Evolutionary conservation across 345 rosid genomes (phyloP).

Genomic region (Arabis hirsuta): DNA sequence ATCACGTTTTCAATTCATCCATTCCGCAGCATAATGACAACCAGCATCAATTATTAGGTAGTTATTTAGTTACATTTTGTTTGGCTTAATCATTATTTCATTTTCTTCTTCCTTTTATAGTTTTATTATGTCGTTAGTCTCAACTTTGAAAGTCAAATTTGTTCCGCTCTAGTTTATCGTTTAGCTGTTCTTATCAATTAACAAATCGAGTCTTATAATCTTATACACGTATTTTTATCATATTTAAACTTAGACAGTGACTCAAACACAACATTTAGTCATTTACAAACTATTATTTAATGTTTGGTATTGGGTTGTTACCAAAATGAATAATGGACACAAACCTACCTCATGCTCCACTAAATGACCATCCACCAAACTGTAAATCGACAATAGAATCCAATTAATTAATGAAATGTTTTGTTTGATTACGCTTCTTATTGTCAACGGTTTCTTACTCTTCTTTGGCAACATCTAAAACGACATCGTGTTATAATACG

Average conservation of each 20-base stretch:
- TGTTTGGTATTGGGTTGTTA: conserved; percentile 4
- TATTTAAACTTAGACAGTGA: background rate
- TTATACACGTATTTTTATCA: conserved; percentile 3
- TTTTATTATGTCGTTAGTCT: too few relatives aligned
- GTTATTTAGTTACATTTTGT: too few relatives aligned
- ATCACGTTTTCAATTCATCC: too few relatives aligned
- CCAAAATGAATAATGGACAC: background rate
- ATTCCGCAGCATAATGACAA: too few relatives aligned
- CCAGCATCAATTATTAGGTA: too few relatives aligned
- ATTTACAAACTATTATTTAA: background rate
- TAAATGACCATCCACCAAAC: conserved; percentile 19
- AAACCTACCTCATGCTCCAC: conserved; percentile 11
- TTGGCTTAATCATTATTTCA: too few relatives aligned
- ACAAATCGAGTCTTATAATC: background rate
- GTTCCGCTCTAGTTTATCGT: background rate
- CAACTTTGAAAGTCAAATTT: background rate
- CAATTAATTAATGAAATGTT: background rate
- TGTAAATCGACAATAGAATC: background rate
- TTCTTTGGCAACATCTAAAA: background rate
- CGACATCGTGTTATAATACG: background rate
- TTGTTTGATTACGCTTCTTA: background rate
- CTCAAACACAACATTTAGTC: background rate
- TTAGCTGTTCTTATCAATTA: conserved; percentile 14
- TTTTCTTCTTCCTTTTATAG: too few relatives aligned
- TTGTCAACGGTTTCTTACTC: background rate